Conservation (phyloP, 2,329 filamentous ascomycete species). For the Fusarium kyushuense region DNA sequence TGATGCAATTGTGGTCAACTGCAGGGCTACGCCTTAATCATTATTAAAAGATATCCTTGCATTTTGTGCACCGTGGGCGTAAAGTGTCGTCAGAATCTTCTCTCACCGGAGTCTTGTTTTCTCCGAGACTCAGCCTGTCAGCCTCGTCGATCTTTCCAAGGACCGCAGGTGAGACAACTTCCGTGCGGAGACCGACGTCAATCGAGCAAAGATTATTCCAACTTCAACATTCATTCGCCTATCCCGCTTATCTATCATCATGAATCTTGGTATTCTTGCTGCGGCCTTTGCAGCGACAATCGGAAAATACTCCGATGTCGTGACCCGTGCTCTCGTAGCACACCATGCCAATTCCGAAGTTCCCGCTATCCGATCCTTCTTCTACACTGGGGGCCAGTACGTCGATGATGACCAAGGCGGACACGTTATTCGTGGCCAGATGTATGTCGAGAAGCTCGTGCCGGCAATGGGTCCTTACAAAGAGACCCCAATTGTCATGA, state of each 20-base stretch:
- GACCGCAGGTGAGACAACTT: slow-evolving; percentile 6
- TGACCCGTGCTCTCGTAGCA: neutral
- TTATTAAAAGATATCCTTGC: neutral
- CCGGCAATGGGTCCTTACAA: slow-evolving; percentile 23
- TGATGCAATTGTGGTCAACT: too few species aligned
- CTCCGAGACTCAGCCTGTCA: slow-evolving; percentile 13
- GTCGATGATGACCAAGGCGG: slow-evolving; percentile 37
- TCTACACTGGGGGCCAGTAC: slow-evolving; percentile 39
- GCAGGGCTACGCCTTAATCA: too few species aligned
- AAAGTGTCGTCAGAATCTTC: neutral
- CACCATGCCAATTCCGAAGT: slow-evolving; percentile 12
- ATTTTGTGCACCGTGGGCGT: neutral
- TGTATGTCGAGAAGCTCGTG: slow-evolving; percentile 44
- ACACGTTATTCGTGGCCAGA: slow-evolving; percentile 42
- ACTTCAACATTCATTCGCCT: neutral
- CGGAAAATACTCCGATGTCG: slow-evolving; percentile 11
- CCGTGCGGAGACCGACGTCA: slow-evolving; percentile 6
- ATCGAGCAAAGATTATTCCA: slow-evolving; percentile 19
- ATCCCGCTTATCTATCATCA: neutral
- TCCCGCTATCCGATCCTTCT: slow-evolving; percentile 36
- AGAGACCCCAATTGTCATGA: slow-evolving; percentile 40
- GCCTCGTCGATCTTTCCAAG: slow-evolving; percentile 18
- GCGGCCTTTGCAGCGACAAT: slow-evolving; percentile 19
- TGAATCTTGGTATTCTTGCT: slow-evolving; percentile 21
- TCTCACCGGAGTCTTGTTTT: neutral